Percentiles rank a stretch among this genome's conserved stretches.
These are phyloP conservation scores for Cubamyces lactineus DNA, from an alignment of 768 basidiomycete species.

Conservation along the genomic window DNA sequence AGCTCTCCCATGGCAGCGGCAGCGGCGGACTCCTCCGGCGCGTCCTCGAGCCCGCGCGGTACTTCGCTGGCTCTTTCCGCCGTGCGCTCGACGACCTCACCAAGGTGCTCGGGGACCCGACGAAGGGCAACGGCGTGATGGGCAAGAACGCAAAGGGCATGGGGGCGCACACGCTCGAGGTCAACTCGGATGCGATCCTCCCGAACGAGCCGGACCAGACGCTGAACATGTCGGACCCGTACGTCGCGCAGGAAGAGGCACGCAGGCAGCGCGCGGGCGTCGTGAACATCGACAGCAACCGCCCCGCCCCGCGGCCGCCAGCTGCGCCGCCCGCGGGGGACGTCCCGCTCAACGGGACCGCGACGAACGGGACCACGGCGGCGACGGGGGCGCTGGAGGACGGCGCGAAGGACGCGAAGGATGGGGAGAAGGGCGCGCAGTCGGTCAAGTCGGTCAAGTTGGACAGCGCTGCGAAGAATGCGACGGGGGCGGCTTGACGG, in stretches of 20 bases:
- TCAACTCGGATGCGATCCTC: constrained; percentile 9
- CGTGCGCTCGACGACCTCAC: neutral
- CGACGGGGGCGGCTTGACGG: neutral
- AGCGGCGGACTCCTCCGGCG: constrained; percentile 7
- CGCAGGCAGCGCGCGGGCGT: constrained; percentile 24
- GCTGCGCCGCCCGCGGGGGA: neutral
- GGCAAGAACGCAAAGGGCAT: neutral
- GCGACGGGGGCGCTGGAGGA: neutral
- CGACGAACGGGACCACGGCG: constrained; percentile 8
- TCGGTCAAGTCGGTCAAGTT: neutral
- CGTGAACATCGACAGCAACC: constrained; percentile 35
- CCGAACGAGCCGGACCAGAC: constrained; percentile 14
- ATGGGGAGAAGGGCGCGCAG: neutral
- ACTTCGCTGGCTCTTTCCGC: neutral
- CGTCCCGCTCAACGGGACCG: neutral
- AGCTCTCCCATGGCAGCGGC: neutral
- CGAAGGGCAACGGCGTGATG: neutral
- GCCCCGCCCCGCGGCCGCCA: constrained; percentile 9
- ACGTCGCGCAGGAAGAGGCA: constrained; percentile 21
- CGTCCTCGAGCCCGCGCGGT: constrained; percentile 11
- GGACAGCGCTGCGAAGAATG: constrained; percentile 12
- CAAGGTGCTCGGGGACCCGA: neutral
- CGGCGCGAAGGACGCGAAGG: neutral
- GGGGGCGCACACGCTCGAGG: constrained; percentile 8
- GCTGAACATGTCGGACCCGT: constrained; percentile 20